Base-by-base conservation (phyloP, 352 stramenopile species). In the Ophiocytium majus region DNA sequence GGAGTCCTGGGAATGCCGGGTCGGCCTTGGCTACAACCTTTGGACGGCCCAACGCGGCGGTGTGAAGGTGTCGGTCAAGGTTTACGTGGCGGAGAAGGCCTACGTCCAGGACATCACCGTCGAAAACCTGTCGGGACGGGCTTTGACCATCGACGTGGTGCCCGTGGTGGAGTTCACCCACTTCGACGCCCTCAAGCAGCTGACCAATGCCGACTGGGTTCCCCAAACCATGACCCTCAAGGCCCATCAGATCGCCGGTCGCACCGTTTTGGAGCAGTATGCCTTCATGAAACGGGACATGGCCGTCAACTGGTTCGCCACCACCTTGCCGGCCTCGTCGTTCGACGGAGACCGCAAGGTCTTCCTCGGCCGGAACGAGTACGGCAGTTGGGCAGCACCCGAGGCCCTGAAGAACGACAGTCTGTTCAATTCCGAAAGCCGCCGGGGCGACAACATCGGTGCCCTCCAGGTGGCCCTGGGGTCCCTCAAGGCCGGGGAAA, bases 171-270 rank as follows among this genome's bases (percentile, higher is more conserved):
- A 71, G 28, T 71, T 71, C 57, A 71, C 57, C 19, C 57, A 71
- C 57, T 71, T 71, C 28, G 57, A 71, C 28, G 57, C 57, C 28
- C 57, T 71, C 57, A 71, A 71, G 57, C 57, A 71, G 57, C 57
- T 71, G 57, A 28, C 28, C 57, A 71, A 71, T 71, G 57, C 57
- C 57, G 57, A 71, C 28, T 71, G 57, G 57, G 57, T 71, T 23
- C 57, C 57, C 19, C 57, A 71, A 71, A 71, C 57, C 23, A 71
- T 71, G 57, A 71, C 57, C 23, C 57, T 71, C 57, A 71, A 71
- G 28, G 57, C 57, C 57, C 57, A 71, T 28, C 57, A 71, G 57
- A 23, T 23, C 23, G 57, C 23, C 57, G 57, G 19, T 71, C 28
- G 23, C 57, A 23, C 19, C 28, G 57, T 71, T 28, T 28, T 71